A percentile compares a stretch with the other conserved stretches of the same genome.
phyloP scores from a whole-genome alignment of 768 basidiomycete genomes.

The Lactifluus echinatus region DNA sequence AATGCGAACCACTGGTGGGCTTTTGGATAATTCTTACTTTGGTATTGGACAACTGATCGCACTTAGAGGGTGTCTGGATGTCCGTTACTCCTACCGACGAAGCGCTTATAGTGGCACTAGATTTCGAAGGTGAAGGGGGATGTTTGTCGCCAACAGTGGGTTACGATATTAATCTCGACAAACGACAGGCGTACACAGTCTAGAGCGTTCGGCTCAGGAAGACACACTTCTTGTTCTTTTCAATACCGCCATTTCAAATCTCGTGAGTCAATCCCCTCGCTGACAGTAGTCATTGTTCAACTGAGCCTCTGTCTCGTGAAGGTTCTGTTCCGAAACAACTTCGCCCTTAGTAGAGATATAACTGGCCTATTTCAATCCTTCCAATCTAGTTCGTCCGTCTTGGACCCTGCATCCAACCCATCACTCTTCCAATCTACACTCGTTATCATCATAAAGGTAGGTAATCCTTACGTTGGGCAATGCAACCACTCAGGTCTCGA shows the following conservation, averaged over 20 bases:
- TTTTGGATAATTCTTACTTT: neutral
- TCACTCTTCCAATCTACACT: conserved; percentile 51
- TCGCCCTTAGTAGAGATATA: conserved; percentile 53
- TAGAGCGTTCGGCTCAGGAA: conserved; percentile 56
- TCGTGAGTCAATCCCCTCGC: conserved; percentile 28
- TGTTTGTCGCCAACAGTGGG: neutral
- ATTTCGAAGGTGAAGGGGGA: conserved; percentile 47
- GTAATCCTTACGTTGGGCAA: neutral
- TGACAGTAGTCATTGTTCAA: neutral
- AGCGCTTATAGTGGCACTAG: conserved; percentile 46
- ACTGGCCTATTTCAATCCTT: conserved; percentile 54
- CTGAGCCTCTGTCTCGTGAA: conserved; percentile 20
- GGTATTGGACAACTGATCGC: neutral
- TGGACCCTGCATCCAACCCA: conserved; percentile 53
- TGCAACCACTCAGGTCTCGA: neutral
- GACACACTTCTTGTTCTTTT: conserved; percentile 56
- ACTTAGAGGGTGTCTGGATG: conserved; percentile 54
- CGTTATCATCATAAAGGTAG: conserved; percentile 60
- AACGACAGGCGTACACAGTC: conserved; percentile 47
- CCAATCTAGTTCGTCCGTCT: conserved; percentile 46
- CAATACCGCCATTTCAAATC: conserved; percentile 57
- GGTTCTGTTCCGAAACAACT: conserved; percentile 61
- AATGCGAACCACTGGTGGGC: conserved; percentile 46
- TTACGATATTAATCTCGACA: neutral
- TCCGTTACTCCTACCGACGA: conserved; percentile 55